Percentiles rank a stretch among this genome's conserved stretches.
phyloP scores from a whole-genome alignment of 768 basidiomycete species.

The Mycena galopus region DNA sequence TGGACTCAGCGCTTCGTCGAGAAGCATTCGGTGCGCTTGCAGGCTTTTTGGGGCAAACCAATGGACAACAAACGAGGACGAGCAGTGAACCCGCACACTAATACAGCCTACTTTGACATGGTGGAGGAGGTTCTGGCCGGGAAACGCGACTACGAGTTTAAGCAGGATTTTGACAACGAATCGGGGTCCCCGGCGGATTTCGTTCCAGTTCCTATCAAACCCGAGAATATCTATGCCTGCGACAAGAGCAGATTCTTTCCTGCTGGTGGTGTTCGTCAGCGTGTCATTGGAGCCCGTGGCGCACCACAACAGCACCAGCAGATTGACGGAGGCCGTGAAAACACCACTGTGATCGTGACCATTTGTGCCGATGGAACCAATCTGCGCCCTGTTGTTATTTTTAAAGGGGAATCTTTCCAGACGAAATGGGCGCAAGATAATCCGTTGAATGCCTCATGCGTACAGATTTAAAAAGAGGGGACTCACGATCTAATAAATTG shows the following conservation, averaged over 20 bases:
- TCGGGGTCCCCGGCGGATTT: not conserved
- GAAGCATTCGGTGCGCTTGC: no score
- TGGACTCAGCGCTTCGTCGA: no score
- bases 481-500: no score
- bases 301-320: slow-evolving; percentile 15
- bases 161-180: not conserved
- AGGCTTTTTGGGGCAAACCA: no score
- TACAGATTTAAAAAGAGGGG: not conserved
- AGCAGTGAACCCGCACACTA: no score
- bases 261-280: slow-evolving; percentile 26
- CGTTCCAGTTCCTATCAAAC: slow-evolving; percentile 7
- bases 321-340: slow-evolving; percentile 4
- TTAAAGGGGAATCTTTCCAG: slow-evolving; percentile 26
- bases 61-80: no score
- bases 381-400: slow-evolving; percentile 15
- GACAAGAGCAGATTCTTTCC: slow-evolving; percentile 42
- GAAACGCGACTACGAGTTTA: slow-evolving; percentile 28
- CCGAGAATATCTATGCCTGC: slow-evolving; percentile 39
- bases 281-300: slow-evolving; percentile 34
- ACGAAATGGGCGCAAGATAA: slow-evolving; percentile 23
- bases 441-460: slow-evolving; percentile 9
- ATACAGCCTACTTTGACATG: no score
- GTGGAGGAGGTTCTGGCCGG: slow-evolving; percentile 21
- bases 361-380: slow-evolving; percentile 7
- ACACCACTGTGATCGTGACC: slow-evolving; percentile 16